Percentiles rank a stretch among this genome's conserved stretches.
Evolutionary conservation across 306 rosid species (phyloP).

Genomic region (Oemleria cerasiformis): DNA sequence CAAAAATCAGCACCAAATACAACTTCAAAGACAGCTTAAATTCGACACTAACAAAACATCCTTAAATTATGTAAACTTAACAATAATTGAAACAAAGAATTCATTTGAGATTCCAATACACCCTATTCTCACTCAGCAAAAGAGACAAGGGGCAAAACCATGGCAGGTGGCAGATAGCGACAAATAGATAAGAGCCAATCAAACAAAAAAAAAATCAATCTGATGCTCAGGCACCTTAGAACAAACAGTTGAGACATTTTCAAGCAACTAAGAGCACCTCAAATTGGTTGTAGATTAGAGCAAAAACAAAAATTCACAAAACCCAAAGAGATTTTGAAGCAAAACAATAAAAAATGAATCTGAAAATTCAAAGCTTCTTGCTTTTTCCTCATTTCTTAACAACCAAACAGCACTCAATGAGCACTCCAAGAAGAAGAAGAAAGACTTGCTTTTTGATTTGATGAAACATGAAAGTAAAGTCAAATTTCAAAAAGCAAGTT

Average conservation of each 20-base stretch:
- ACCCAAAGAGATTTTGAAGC: background rate
- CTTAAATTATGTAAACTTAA: background rate
- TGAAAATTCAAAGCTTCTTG: background rate
- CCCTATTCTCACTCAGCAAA: background rate
- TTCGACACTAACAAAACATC: background rate
- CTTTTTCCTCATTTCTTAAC: conserved; percentile 5
- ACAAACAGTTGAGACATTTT: conserved; percentile 1
- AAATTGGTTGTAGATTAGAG: conserved; percentile 3
- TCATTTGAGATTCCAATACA: background rate
- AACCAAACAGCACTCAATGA: conserved; percentile 16
- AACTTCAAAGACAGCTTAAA: background rate
- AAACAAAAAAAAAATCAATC: background rate
- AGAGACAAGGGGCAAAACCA: background rate
- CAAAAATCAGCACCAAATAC: conserved; percentile 1
- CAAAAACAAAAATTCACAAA: background rate
- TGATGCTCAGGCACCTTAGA: background rate
- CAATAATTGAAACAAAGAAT: background rate
- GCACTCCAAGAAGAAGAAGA: background rate
- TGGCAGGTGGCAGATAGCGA: conserved; percentile 5
- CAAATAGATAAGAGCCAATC: conserved; percentile 11
- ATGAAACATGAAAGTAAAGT: conserved; percentile 16
- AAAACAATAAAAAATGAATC: background rate
- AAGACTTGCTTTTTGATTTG: too few relatives aligned
- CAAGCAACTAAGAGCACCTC: background rate
- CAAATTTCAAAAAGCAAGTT: conserved; percentile 9